Evolutionary conservation across 2,329 filamentous ascomycete species (phyloP).

Genomic region (Raffaelea albimanens): DNA sequence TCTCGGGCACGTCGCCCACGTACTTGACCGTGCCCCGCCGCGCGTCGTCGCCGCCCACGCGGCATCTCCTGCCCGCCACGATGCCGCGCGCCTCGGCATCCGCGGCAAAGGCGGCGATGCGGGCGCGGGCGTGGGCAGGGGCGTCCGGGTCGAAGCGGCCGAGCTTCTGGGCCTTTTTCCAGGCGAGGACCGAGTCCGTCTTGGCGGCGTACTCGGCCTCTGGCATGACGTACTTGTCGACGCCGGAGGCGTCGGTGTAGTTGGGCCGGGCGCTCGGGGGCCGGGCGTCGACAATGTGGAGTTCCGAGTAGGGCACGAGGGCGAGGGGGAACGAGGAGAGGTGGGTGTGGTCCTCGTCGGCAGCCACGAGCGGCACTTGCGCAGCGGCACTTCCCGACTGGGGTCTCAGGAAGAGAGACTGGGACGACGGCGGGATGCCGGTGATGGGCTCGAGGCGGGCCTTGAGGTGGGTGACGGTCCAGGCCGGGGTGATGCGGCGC

Average conservation of each 20-base stretch:
- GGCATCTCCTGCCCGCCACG: conserved; percentile 51
- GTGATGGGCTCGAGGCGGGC: conserved; percentile 86
- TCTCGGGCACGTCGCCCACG: conserved; percentile 65
- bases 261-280: conserved; percentile 68
- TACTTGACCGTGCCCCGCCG: conserved; percentile 63
- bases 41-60: conserved; percentile 57
- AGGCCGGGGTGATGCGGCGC: conserved; percentile 83
- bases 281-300: conserved; percentile 71
- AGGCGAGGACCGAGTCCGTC: conserved; percentile 80
- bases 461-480: conserved; percentile 79
- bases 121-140: conserved; percentile 62
- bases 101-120: conserved; percentile 55
- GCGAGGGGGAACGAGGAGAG: conserved; percentile 51
- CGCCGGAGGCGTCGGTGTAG: conserved; percentile 68
- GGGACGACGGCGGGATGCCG: conserved; percentile 72
- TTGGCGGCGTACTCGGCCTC: conserved; percentile 76
- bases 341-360: conserved; percentile 61
- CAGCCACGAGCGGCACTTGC: conserved; percentile 57
- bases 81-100: conserved; percentile 65
- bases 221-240: conserved; percentile 89
- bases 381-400: neutral
- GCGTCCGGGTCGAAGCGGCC: conserved; percentile 89
- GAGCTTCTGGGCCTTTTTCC: conserved; percentile 93
- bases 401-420: conserved; percentile 62
- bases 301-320: conserved; percentile 66